Evolutionary conservation across 169 alveolate species (phyloP), one percentile per base, ranked within the genome.

Genomic region (Sarcocystis neurona): DNA sequence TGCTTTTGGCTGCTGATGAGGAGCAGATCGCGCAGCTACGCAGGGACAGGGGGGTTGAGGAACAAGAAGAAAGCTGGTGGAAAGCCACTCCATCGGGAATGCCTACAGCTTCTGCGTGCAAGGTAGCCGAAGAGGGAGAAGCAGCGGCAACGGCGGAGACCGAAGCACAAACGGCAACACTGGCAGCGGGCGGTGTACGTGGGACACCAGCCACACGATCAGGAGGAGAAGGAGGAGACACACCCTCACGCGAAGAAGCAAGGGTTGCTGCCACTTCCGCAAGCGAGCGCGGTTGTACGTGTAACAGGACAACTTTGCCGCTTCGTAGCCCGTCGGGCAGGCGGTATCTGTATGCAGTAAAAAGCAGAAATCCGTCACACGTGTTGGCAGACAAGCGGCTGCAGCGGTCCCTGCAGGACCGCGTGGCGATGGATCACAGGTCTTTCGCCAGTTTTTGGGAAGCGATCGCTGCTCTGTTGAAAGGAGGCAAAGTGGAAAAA

Each of bases 361-460:
- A n/a, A n/a, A n/a, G n/a, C n/a, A n/a, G n/a, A n/a, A n/a, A n/a
- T n/a, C n/a, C n/a, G n/a, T n/a, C n/a, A n/a, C n/a, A n/a, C n/a
- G n/a, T n/a, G n/a, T n/a, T n/a, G n/a, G n/a, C n/a, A n/a, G n/a
- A n/a, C n/a, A n/a, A n/a, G n/a, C n/a, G n/a, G n/a, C n/a, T n/a
- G n/a, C n/a, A n/a, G n/a, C n/a, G n/a, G n/a, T n/a, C n/a, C 56
- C 66, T 53, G 39, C 20, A 30, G 56, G 23, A 23, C 1, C 82
- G 32, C 12, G 1, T 39, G 34, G 82, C 15, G 32, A 6, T 15
- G 58, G 58, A 72, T 23, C 47, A 72, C 46, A 48, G 58, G 20
- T 30, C 10, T n/a, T 39, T 72, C 43, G 32, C 82, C 30, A 18
- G 32, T 18, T 72, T 72, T 56, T 72, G 82, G 82, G 82, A 72